phyloP scores from a whole-genome alignment of 2,329 filamentous ascomycete genomes.

The Domatiomyces catenatus region DNA sequence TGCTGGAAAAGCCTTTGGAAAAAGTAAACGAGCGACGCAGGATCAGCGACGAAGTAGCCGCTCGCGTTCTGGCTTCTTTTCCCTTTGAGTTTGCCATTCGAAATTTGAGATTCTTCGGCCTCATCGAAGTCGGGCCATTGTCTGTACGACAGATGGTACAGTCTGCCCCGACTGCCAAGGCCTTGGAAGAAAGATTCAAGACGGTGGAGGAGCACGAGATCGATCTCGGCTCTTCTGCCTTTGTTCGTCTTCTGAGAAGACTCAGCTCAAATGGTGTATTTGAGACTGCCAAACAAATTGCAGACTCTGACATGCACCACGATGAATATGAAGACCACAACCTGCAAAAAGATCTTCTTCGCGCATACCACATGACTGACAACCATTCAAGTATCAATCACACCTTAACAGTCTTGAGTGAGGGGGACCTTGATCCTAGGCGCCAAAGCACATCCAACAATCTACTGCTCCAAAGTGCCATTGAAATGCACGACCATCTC shows the following conservation, averaged over 20 bases:
- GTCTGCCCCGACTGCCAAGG: conserved; percentile 42
- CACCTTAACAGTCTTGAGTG: conserved; percentile 39
- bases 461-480: conserved; percentile 27
- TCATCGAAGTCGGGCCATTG: conserved; percentile 57
- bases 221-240: conserved; percentile 45
- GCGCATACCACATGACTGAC: conserved; percentile 34
- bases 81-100: conserved; percentile 57
- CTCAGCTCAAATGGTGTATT: conserved; percentile 45
- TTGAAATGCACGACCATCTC: conserved; percentile 23
- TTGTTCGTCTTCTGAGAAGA: conserved; percentile 48
- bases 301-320: conserved; percentile 49
- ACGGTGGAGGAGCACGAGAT: conserved; percentile 50
- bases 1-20: neutral
- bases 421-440: conserved; percentile 18
- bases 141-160: conserved; percentile 64
- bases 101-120: conserved; percentile 53
- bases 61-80: conserved; percentile 70
- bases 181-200: conserved; percentile 43
- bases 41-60: conserved; percentile 55
- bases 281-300: conserved; percentile 35
- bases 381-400: conserved; percentile 40
- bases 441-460: conserved; percentile 22
- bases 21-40: conserved; percentile 10
- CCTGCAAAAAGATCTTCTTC: conserved; percentile 40
- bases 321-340: conserved; percentile 43